Base-by-base conservation (phyloP, 1,284 basidiomycete species). In the Dichomitus squalens region DNA sequence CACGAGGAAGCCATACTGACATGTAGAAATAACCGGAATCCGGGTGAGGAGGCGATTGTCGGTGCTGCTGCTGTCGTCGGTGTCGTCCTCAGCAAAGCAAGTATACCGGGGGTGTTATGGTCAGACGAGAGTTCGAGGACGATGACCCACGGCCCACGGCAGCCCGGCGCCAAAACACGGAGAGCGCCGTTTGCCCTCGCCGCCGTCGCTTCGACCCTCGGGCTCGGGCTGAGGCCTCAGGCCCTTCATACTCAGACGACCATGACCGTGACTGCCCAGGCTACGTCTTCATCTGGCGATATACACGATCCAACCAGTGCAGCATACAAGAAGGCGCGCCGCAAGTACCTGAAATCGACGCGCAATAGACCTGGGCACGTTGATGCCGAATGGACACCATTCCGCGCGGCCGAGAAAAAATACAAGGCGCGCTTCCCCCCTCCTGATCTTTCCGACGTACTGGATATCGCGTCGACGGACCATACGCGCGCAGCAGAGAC, bases 401-500 rank as follows among this genome's bases (percentile, higher is more conserved):
- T 93, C 68, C 79, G 91, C 66, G 79, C 79, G 0, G 84, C 85
- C 34, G 91, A 93, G 72, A 93, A 93, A 72, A 81, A 77, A 50
- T 93, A 82, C 77, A 93, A 91, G 71, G 77, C 87, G 0, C 79
- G 81, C 35, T 92, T 89, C 66, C 89, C 90, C 11, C 88, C 87
- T 2, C 89, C 87, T 2, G 85, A 90, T 74, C 78, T 93, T 6
- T 79, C 79, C 11, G 70, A 74, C 48, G 87, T 89, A 5, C 76
- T 93, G 3, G 90, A 93, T 72, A 74, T 90, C 33, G 81, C 82
- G 8, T 68, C 73, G 6, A 64, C 80, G n/a, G 77, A 83, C 65
- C 63, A 70, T 0, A 38, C 61, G 8, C 70, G 82, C 52, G 58
- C 63, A 3, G 64, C 71, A 12, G 83, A 84, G 66, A 68, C 81